phyloP scores from a whole-genome alignment of 768 basidiomycete species.

The Clitopilus hobsonii region DNA sequence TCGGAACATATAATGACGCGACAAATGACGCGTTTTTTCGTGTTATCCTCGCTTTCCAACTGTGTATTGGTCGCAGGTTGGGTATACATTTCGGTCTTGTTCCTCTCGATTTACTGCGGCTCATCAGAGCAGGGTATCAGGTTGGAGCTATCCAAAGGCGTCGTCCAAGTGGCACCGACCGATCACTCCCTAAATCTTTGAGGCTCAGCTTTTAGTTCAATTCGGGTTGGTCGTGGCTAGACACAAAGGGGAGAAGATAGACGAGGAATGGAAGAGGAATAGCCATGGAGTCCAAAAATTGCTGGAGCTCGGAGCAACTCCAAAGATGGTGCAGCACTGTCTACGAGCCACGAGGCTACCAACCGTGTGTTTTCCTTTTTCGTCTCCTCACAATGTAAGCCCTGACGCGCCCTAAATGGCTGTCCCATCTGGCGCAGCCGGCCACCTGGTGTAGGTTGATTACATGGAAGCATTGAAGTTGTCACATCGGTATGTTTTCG shows the following conservation, averaged over 20 bases:
- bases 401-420: no score
- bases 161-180: neutral
- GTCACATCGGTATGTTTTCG: neutral
- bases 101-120: neutral
- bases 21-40: neutral
- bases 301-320: no score
- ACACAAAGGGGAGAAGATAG: neutral
- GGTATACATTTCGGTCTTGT: no score
- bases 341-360: no score
- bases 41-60: neutral
- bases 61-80: no score
- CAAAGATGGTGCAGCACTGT: no score
- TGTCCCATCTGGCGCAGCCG: no score
- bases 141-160: neutral
- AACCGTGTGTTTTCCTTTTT: no score
- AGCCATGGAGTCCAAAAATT: neutral
- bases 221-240: neutral
- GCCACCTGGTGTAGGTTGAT: no score
- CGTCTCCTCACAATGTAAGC: no score
- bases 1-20: neutral
- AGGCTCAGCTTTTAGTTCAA: neutral
- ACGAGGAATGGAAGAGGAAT: neutral
- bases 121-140: neutral
- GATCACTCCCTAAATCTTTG: neutral
- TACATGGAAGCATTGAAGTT: no score